Evolutionary conservation across 2,329 filamentous ascomycete species (phyloP), one percentile per base, ranked within the genome.

Genomic region (Penicillium freii): DNA sequence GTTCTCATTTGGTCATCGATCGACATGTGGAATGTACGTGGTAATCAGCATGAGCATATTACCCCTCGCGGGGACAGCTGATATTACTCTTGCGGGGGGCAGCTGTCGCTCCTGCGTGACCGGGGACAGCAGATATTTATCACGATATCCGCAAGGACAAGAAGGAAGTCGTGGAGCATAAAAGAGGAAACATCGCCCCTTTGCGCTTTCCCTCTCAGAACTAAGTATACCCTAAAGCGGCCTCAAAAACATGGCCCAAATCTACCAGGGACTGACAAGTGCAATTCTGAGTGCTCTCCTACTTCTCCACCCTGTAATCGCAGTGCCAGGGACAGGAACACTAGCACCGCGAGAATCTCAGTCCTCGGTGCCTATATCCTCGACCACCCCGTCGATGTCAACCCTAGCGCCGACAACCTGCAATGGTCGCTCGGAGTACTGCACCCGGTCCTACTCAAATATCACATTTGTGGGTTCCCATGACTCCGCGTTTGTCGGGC

Each of bases 401-500:
- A 44, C 34, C 3, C 31, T 38, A 47, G 27, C 57, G 3, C 42
- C 61, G n/a, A 56, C 56, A 23, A 56, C 69, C 62, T 88, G 86
- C 75, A 88, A 88, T 67, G 84, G 84, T 59, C 76, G 80, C 52
- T 65, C 80, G 1, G 78, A 78, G 39, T 81, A 84, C 54, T 88
- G 86, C 73, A 69, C 71, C 47, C 80, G 82, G 39, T 73, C 70
- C 42, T 88, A 87, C 74, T 83, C 84, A 60, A 79, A 86, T 38
- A 71, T 88, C 53, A 82, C 82, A n/a, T 81, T 83, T 57, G 74
- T 87, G 19, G 87, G 86, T 25, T 80, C 87, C 7, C 87, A 90
- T 73, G 82, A 90, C 74, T 83, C 82, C 15, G 81, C 85, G 38
- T 89, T 89, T 66, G 81, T 87, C 40, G 84, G 87, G 40, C 63